These are phyloP conservation scores for Myochromella boudieri DNA, from an alignment of 768 basidiomycete species.

Conservation along the genomic window DNA sequence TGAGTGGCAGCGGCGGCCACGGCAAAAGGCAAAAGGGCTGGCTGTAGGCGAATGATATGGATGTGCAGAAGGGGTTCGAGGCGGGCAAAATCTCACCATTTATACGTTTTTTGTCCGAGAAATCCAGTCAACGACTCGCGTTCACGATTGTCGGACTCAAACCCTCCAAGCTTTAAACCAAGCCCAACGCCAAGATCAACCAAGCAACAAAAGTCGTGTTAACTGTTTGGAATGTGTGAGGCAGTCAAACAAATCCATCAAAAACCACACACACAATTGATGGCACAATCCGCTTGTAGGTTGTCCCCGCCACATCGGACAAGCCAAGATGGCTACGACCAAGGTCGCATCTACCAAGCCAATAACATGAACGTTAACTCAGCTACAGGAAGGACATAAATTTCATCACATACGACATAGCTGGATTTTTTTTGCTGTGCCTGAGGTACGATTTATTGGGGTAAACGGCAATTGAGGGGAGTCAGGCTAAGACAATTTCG, in stretches of 20 bases:
- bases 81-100: neutral
- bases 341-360: too few relatives aligned
- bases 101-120: slow-evolving; percentile 1
- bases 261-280: neutral
- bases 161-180: neutral
- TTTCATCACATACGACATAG: too few relatives aligned
- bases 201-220: neutral
- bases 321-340: neutral
- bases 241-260: neutral
- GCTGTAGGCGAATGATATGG: too few relatives aligned
- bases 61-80: too few relatives aligned
- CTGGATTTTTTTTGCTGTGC: too few relatives aligned
- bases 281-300: neutral
- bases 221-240: neutral
- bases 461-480: neutral
- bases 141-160: neutral
- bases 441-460: neutral
- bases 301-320: neutral
- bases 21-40: too few relatives aligned
- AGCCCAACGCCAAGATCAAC: slow-evolving; percentile 2
- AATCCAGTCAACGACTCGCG: too few relatives aligned
- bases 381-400: neutral
- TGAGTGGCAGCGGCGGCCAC: too few relatives aligned
- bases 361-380: neutral
- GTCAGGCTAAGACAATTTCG: neutral